A percentile compares a stretch with the other conserved stretches of the same genome.
Conservation (phyloP, 2,329 filamentous ascomycete species). For the Aaosphaeria arxii region DNA sequence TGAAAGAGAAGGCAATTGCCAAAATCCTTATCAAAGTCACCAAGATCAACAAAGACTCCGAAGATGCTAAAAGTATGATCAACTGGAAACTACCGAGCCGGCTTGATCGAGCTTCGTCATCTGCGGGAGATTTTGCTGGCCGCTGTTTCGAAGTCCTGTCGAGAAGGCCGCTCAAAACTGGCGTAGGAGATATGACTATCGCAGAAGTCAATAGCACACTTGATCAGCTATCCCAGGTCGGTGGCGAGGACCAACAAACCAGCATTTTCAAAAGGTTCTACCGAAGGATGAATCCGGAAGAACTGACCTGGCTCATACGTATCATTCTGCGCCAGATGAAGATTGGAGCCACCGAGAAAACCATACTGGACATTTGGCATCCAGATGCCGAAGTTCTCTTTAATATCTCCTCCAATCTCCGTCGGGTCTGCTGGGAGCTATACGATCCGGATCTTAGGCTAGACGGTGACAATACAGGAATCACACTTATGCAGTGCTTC, state of each 20-base stretch:
- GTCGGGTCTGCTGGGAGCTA: conserved; percentile 92
- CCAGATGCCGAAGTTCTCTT: conserved; percentile 60
- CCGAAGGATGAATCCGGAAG: conserved; percentile 85
- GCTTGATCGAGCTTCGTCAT: conserved; percentile 37
- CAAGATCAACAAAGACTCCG: conserved; percentile 86
- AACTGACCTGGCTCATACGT: conserved; percentile 90
- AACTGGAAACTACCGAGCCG: conserved; percentile 91
- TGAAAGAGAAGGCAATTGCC: conserved; percentile 89
- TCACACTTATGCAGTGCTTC: conserved; percentile 89
- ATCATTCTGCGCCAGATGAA: conserved; percentile 84
- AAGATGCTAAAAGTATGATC: conserved; percentile 79
- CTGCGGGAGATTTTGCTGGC: conserved; percentile 88
- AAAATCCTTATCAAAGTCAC: conserved; percentile 89
- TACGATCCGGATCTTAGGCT: conserved; percentile 70
- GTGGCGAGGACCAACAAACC: conserved; percentile 79
- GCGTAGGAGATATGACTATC: conserved; percentile 76
- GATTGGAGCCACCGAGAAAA: conserved; percentile 78
- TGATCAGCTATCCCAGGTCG: conserved; percentile 71
- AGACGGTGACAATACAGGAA: conserved; percentile 69
- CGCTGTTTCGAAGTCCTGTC: conserved; percentile 83
- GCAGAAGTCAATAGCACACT: conserved; percentile 85
- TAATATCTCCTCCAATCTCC: conserved; percentile 85
- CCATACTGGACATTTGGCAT: conserved; percentile 68
- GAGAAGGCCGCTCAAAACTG: conserved; percentile 73
- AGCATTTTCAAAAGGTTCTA: conserved; percentile 84